Evolutionary conservation across 164 flowering plant genomes (phyloP).

Genomic region (Magnolia sinica): DNA sequence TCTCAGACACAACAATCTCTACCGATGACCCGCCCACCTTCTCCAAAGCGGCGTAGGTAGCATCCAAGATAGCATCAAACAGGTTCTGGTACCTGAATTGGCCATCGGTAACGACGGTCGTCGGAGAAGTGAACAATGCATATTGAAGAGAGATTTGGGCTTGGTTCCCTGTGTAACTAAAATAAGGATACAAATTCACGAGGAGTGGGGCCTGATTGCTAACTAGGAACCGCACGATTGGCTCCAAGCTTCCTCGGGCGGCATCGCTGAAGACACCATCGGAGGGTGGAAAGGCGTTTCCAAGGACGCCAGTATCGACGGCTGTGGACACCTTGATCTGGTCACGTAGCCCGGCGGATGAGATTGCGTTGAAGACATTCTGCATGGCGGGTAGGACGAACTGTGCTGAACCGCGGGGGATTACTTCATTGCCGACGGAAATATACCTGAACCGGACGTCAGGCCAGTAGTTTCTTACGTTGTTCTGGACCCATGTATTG

Average conservation of each 20-base stretch:
- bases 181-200: slow-evolving; percentile 42
- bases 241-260: background rate
- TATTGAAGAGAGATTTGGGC: slow-evolving; percentile 10
- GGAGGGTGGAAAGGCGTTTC: slow-evolving; percentile 39
- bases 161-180: slow-evolving; percentile 19
- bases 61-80: slow-evolving; percentile 8
- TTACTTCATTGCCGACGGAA: slow-evolving; percentile 48
- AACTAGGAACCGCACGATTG: slow-evolving; percentile 12
- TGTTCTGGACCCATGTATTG: slow-evolving; percentile 31
- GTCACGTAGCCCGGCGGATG: slow-evolving; percentile 1
- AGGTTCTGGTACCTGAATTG: background rate
- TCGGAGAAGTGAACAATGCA: slow-evolving; percentile 7
- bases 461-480: slow-evolving; percentile 25
- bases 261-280: background rate
- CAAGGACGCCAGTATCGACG: slow-evolving; percentile 17
- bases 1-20: slow-evolving; percentile 4
- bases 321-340: slow-evolving; percentile 35
- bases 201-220: slow-evolving; percentile 23
- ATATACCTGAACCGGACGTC: slow-evolving; percentile 36
- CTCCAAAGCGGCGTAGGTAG: background rate
- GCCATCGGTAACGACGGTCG: background rate
- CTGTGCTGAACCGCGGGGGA: slow-evolving; percentile 13
- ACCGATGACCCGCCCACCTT: background rate
- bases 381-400: slow-evolving; percentile 24
- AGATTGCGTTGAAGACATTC: slow-evolving; percentile 20